A percentile compares a stretch with the other conserved stretches of the same genome.
Conservation (phyloP, 805 yeast species). For the Myxozyma lipomycoides region DNA sequence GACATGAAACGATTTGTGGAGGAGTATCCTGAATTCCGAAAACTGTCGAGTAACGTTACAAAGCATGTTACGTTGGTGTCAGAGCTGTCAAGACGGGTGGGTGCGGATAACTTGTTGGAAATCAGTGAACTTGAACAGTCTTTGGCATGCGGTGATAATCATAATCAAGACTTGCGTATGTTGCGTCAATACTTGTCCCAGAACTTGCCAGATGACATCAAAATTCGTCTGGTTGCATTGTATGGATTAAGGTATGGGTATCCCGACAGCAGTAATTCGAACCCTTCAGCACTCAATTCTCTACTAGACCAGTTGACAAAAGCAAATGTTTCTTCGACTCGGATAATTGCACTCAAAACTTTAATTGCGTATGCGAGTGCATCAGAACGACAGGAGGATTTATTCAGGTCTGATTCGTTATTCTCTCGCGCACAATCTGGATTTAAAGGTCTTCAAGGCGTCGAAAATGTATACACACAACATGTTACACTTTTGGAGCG, state of each 20-base stretch:
- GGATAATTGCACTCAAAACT: constrained; percentile 45
- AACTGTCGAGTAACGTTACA: constrained; percentile 78
- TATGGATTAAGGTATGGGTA: constrained; percentile 60
- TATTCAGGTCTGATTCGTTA: constrained; percentile 40
- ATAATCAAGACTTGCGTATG: constrained; percentile 52
- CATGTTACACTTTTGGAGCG: constrained; percentile 70
- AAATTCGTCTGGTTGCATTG: constrained; percentile 67
- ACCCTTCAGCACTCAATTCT: constrained; percentile 38
- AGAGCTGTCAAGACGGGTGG: constrained; percentile 75
- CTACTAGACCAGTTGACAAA: constrained; percentile 36
- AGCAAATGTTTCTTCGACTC: constrained; percentile 33
- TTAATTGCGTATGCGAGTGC: constrained; percentile 47
- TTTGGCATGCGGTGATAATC: constrained; percentile 62
- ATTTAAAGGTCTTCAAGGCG: constrained; percentile 44
- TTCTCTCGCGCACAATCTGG: constrained; percentile 43
- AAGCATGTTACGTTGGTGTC: constrained; percentile 89
- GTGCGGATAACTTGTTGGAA: constrained; percentile 62
- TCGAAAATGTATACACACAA: constrained; percentile 73
- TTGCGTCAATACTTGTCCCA: constrained; percentile 52
- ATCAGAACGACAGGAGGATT: constrained; percentile 44
- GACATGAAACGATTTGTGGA: constrained; percentile 91
- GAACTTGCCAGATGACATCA: constrained; percentile 46
- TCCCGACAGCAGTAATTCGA: constrained; percentile 43
- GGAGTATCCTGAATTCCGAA: constrained; percentile 89
- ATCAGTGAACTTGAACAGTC: constrained; percentile 88